Percentiles rank a stretch among this genome's conserved stretches.
Evolutionary conservation across 306 rosid genomes (phyloP).

Genomic region (Cercis canadensis): DNA sequence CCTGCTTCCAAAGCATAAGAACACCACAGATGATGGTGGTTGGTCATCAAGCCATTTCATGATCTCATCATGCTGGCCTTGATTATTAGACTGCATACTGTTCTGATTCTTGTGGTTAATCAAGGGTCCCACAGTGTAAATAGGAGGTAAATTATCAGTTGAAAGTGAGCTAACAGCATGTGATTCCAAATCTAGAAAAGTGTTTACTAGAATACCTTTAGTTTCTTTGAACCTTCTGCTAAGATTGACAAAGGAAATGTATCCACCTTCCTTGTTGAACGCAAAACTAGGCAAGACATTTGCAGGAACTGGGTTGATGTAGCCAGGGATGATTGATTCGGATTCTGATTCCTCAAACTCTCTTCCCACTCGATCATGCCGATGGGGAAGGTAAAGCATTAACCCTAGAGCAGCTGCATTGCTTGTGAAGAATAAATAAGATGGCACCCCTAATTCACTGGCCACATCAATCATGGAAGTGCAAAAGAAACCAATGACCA

Average conservation of each 20-base stretch:
- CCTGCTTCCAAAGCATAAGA: too few species aligned
- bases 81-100: background rate
- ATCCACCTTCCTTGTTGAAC: background rate
- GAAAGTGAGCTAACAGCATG: constrained; percentile 38
- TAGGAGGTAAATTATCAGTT: constrained; percentile 24
- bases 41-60: constrained; percentile 53
- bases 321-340: too few species aligned
- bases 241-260: background rate
- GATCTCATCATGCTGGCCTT: constrained; percentile 14
- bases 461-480: too few species aligned
- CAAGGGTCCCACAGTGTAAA: constrained; percentile 47
- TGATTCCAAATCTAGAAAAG: constrained; percentile 39
- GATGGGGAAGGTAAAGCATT: too few species aligned
- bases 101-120: constrained; percentile 13
- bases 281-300: too few species aligned
- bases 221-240: constrained; percentile 28
- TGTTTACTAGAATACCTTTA: constrained; percentile 42
- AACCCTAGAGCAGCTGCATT: too few species aligned
- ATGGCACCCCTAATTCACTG: too few species aligned
- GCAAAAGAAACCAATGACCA: too few species aligned
- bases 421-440: too few species aligned
- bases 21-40: background rate
- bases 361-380: too few species aligned
- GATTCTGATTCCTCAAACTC: too few species aligned
- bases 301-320: too few species aligned